Percentiles rank a stretch among this genome's conserved stretches.
Evolutionary conservation across 192 early-diverging fungal species (phyloP).

Genomic region (Funneliformis geosporum): DNA sequence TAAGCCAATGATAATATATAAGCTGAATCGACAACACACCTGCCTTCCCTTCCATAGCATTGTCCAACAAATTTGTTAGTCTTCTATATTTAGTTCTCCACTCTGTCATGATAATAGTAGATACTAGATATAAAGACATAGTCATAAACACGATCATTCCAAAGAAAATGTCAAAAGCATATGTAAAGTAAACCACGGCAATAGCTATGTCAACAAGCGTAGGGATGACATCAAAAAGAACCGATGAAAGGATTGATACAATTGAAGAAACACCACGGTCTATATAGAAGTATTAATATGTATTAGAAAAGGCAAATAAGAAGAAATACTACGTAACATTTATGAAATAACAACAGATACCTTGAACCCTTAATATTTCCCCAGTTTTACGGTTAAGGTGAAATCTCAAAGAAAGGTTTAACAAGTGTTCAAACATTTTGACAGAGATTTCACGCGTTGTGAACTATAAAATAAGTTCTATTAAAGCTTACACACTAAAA

Average conservation of each 20-base stretch:
- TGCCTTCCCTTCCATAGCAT: conserved; percentile 69
- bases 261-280: conserved; percentile 69
- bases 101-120: conserved; percentile 82
- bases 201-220: conserved; percentile 82
- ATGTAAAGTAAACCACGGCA: conserved; percentile 70
- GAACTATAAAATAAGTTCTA: conserved; percentile 24
- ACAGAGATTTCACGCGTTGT: conserved; percentile 64
- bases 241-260: conserved; percentile 72
- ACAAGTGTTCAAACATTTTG: conserved; percentile 88
- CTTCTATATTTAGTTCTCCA: conserved; percentile 78
- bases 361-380: conserved; percentile 87
- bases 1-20: conserved; percentile 43
- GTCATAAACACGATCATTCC: conserved; percentile 79
- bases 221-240: conserved; percentile 91
- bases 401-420: conserved; percentile 82
- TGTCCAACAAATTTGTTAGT: conserved; percentile 73
- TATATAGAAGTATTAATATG: conserved; percentile 35
- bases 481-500: neutral
- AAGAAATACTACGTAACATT: too few species aligned
- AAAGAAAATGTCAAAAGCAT: conserved; percentile 73
- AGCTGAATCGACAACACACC: conserved; percentile 52
- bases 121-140: conserved; percentile 79
- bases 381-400: conserved; percentile 95
- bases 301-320: neutral
- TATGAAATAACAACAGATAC: conserved; percentile 33